A percentile compares a stretch with the other conserved stretches of the same genome.
phyloP scores from a whole-genome alignment of 2,329 filamentous ascomycete genomes.

The Trichoderma oligosporum region DNA sequence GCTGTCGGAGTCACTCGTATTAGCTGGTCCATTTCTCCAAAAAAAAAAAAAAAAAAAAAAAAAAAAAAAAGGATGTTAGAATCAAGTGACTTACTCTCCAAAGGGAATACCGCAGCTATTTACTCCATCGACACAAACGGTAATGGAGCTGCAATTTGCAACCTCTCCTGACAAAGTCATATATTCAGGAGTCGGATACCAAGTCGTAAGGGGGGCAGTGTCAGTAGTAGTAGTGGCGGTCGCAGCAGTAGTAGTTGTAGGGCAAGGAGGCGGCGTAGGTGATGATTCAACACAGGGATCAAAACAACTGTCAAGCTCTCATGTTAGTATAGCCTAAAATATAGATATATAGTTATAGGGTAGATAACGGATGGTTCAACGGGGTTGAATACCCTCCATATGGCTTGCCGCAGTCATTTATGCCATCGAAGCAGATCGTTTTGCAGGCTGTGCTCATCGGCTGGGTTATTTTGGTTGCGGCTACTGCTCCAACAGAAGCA shows the following conservation, averaged over 20 bases:
- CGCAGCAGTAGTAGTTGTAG: too few species aligned
- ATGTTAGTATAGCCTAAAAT: conserved; percentile 2
- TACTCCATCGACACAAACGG: conserved; percentile 26
- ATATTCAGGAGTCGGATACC: background rate
- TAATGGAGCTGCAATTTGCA: conserved; percentile 27
- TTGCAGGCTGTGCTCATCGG: background rate
- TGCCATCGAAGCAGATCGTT: conserved; percentile 28
- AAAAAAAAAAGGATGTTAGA: too few species aligned
- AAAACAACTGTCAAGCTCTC: conserved; percentile 28
- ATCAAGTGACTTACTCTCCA: conserved; percentile 23
- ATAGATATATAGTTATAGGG: background rate
- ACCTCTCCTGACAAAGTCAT: background rate
- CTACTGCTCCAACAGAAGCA: background rate
- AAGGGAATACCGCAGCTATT: conserved; percentile 28
- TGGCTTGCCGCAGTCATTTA: conserved; percentile 28
- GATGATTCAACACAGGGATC: conserved; percentile 27
- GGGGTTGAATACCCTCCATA: conserved; percentile 29
- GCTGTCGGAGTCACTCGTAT: conserved; percentile 8
- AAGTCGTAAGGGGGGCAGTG: background rate
- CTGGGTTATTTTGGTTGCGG: background rate
- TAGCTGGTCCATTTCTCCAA: background rate
- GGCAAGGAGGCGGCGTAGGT: conserved; percentile 25
- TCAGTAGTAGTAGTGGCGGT: too few species aligned
- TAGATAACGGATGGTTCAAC: background rate
- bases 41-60: too few species aligned